Evolutionary conservation across 176 grass and related monocot genomes (phyloP), one percentile per base, ranked within the genome.

Genomic region (Oryza australiensis): DNA sequence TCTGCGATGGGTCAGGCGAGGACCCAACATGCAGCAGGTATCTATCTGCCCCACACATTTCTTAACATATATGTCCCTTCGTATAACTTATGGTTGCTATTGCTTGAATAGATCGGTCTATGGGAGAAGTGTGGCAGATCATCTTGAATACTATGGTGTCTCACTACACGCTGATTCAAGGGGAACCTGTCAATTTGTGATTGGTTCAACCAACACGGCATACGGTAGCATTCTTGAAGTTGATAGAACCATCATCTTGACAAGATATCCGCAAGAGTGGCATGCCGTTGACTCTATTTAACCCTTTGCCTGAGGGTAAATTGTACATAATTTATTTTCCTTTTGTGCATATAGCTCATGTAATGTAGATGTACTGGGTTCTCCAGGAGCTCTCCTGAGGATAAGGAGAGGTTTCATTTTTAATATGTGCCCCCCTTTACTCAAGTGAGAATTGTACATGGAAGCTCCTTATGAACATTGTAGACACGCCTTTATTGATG

Each of bases 11-110:
- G 49, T 97, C 94, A 22, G 94, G 91, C n/a, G 94, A 97, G 76
- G 94, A 97, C 79, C 87, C 91, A 79, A 83, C 79, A 67, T 97
- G 94, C 84, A 90, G 94, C 94, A 94, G 94, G 91, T 97, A 87
- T 81, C 27, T 28, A 65, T 68, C 15, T 27, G 16, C 66, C 35
- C 70, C 14, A 35, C 45, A 55, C 59, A 73, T 62, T 74, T 65
- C 30, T 83, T 72, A n/a, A 67, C 18, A 41, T 78, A 59, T 64
- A 37, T 75, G 3, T 62, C 41, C 18, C 53, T 46, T 66, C 27
- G 5, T 78, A 53, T 62, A 32, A 16, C 62, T 90, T 73, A 86
- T 16, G 18, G 32, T 81, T 77, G 27, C 34, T 80, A 24, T 90
- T 84, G 13, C 55, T 83, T 87, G 41, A 70, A 87, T 64, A 92